Conservation (phyloP, 73 alveolate genomes). For the Paramecium octaurelia region DNA sequence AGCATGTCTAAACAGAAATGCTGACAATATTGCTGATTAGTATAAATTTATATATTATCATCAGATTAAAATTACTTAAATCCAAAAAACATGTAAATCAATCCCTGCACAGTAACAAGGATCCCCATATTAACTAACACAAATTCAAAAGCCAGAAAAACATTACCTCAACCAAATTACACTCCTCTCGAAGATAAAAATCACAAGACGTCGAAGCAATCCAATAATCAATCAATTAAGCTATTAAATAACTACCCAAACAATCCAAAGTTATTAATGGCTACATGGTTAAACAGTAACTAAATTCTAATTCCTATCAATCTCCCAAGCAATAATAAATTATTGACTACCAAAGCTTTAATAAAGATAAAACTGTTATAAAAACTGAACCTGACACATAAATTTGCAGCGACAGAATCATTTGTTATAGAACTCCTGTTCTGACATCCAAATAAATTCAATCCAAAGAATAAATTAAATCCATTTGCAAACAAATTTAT, state of each 20-base stretch:
- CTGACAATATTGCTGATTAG: not conserved
- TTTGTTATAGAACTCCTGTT: not conserved
- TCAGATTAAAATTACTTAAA: not conserved
- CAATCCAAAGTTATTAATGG: not conserved
- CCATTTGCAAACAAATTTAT: not conserved
- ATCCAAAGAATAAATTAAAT: not conserved
- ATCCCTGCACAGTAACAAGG: not conserved
- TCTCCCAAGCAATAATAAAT: not conserved
- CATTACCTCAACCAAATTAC: not conserved
- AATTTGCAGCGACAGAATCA: not conserved
- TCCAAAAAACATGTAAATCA: not conserved
- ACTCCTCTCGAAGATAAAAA: not conserved
- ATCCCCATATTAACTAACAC: not conserved
- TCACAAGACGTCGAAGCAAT: not conserved
- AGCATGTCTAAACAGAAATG: not conserved
- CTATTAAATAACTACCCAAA: not conserved
- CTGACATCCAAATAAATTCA: not conserved
- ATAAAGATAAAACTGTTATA: slow-evolving; percentile 3
- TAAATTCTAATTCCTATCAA: not conserved
- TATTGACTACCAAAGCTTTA: not conserved
- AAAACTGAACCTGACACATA: not conserved
- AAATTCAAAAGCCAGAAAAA: not conserved
- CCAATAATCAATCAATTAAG: not conserved
- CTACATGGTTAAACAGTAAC: not conserved
- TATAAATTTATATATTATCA: not conserved